Percentiles rank a stretch among this genome's conserved stretches.
phyloP scores from a whole-genome alignment of 2,329 filamentous ascomycete genomes.

The Anthostomella pinea region DNA sequence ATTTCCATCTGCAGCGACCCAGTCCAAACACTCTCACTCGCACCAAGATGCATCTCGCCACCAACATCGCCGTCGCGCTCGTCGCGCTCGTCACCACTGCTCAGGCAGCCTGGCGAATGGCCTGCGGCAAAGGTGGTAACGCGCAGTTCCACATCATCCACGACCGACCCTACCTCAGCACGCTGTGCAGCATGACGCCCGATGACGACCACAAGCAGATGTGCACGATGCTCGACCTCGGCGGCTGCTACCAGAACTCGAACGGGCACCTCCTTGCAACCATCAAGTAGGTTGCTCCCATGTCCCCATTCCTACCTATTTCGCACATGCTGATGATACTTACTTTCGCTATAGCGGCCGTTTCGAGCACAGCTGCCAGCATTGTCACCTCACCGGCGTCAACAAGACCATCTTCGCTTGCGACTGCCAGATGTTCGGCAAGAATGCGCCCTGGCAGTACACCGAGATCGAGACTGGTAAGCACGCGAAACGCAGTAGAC shows the following conservation, averaged over 20 bases:
- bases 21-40: too few species aligned
- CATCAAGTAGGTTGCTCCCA: constrained; percentile 10
- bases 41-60: too few species aligned
- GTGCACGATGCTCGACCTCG: constrained; percentile 18
- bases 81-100: neutral
- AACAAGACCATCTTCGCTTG: constrained; percentile 14
- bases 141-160: constrained; percentile 11
- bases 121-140: constrained; percentile 10
- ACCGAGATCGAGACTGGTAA: constrained; percentile 13
- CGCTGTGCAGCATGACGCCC: constrained; percentile 12
- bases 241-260: constrained; percentile 17
- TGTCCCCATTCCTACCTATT: neutral
- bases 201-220: constrained; percentile 4
- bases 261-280: constrained; percentile 10
- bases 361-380: constrained; percentile 13
- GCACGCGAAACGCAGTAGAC: too few species aligned
- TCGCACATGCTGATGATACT: neutral
- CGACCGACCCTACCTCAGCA: constrained; percentile 10
- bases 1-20: too few species aligned
- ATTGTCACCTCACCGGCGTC: constrained; percentile 10
- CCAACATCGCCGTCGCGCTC: too few species aligned
- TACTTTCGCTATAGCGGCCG: constrained; percentile 7
- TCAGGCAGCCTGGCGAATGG: constrained; percentile 11
- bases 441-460: constrained; percentile 9
- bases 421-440: constrained; percentile 15